Evolutionary conservation across 2,329 filamentous ascomycete species (phyloP).

Genomic region (Colletotrichum sojae): DNA sequence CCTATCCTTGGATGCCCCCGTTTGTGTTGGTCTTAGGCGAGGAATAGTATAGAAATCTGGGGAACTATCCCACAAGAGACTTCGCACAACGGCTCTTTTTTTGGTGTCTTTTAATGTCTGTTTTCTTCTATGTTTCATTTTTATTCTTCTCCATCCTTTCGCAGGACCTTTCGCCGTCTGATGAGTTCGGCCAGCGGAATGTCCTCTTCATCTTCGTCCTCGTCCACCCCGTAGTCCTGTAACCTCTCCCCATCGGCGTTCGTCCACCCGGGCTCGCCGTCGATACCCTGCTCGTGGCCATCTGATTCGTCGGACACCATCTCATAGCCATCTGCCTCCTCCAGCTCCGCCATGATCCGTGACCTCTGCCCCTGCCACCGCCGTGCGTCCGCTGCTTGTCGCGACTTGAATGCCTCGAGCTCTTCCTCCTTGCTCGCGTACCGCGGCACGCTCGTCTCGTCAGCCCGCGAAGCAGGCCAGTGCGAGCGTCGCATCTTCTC

Average conservation of each 20-base stretch:
- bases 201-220: constrained; percentile 76
- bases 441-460: constrained; percentile 50
- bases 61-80: constrained; percentile 29
- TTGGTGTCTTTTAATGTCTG: not conserved
- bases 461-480: constrained; percentile 55
- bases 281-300: constrained; percentile 65
- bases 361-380: constrained; percentile 52
- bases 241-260: constrained; percentile 83
- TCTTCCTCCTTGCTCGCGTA: constrained; percentile 59
- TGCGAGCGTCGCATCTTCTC: constrained; percentile 66
- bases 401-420: constrained; percentile 63
- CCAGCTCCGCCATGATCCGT: constrained; percentile 63
- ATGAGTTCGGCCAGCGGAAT: constrained; percentile 79
- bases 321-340: constrained; percentile 68
- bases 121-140: constrained; percentile 1
- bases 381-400: constrained; percentile 64
- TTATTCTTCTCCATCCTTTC: constrained; percentile 50
- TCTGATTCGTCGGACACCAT: constrained; percentile 64
- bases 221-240: constrained; percentile 84
- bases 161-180: constrained; percentile 63
- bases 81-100: constrained; percentile 8
- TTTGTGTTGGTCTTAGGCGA: constrained; percentile 39
- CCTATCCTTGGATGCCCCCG: constrained; percentile 38
- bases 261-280: constrained; percentile 70
- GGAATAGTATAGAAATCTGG: constrained; percentile 38